Evolutionary conservation across 2,329 filamentous ascomycete genomes (phyloP).

Genomic region (Mariannaea elegans): DNA sequence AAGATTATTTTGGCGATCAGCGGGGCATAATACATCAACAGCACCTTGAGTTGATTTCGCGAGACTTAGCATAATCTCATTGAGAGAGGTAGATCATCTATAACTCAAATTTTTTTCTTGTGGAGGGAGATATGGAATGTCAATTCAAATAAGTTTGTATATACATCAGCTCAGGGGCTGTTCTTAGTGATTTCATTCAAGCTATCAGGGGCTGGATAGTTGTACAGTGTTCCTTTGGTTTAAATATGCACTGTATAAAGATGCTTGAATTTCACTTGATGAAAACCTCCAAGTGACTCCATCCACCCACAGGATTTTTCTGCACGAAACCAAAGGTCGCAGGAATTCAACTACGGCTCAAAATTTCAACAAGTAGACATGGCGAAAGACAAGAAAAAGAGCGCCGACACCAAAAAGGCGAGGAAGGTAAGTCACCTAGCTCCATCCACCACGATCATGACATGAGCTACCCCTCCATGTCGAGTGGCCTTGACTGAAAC

Average conservation of each 20-base stretch:
- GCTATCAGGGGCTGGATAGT: not conserved
- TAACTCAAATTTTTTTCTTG: too few species aligned
- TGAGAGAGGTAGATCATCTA: too few species aligned
- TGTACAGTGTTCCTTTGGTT: conserved; percentile 1
- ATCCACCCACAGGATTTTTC: conserved; percentile 38
- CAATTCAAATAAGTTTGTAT: too few species aligned
- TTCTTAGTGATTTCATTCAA: too few species aligned
- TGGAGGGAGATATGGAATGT: too few species aligned
- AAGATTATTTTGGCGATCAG: too few species aligned
- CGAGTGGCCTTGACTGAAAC: conserved; percentile 31
- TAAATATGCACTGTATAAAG: conserved; percentile 29
- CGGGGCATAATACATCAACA: not conserved
- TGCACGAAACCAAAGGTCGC: conserved; percentile 21
- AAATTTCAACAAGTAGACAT: conserved; percentile 40
- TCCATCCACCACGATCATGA: conserved; percentile 34
- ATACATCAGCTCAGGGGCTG: too few species aligned
- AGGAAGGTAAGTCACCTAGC: conserved; percentile 51
- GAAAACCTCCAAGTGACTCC: conserved; percentile 35
- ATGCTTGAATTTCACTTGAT: conserved; percentile 40
- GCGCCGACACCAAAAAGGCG: conserved; percentile 58
- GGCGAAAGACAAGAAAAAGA: conserved; percentile 64
- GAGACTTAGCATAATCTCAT: too few species aligned
- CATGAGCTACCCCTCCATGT: conserved; percentile 26
- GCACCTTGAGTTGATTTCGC: too few species aligned
- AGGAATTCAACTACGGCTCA: conserved; percentile 11